Evolutionary conservation across 352 stramenopile genomes (phyloP).

Genomic region (Pythium brassicae): DNA sequence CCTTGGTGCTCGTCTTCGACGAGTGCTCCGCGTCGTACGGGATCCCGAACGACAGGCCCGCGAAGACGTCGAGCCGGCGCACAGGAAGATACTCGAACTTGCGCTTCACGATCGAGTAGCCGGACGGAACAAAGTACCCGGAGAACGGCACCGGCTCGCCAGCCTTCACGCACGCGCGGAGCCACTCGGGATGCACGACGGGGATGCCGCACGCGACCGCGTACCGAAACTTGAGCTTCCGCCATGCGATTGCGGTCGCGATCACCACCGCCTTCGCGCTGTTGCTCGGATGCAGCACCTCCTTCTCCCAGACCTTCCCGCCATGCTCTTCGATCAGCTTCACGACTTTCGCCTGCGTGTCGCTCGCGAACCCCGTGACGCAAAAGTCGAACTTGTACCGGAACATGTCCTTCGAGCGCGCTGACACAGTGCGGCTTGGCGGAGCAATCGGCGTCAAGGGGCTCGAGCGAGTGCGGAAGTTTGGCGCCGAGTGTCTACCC

Average conservation of each 20-base stretch:
- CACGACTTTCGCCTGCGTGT: conserved; percentile 40
- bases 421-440: conserved; percentile 37
- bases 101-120: conserved; percentile 51
- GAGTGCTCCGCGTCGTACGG: conserved; percentile 35
- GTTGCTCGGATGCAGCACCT: conserved; percentile 46
- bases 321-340: conserved; percentile 66
- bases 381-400: conserved; percentile 78
- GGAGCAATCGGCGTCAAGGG: conserved; percentile 39
- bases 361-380: conserved; percentile 60
- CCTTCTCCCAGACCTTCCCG: conserved; percentile 49
- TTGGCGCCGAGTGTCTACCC: conserved; percentile 35
- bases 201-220: conserved; percentile 77
- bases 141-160: conserved; percentile 51
- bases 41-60: conserved; percentile 57
- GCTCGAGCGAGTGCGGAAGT: conserved; percentile 41
- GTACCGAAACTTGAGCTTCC: conserved; percentile 80
- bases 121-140: conserved; percentile 64
- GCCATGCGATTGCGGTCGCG: conserved; percentile 65
- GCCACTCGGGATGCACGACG: conserved; percentile 79
- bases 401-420: conserved; percentile 55
- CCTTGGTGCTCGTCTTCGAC: conserved; percentile 28
- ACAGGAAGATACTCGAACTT: conserved; percentile 59
- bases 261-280: conserved; percentile 64
- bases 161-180: conserved; percentile 56
- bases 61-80: conserved; percentile 55